These are phyloP conservation scores for Cyclotella atomus DNA, from an alignment of 108 stramenopile species.

Conservation along the genomic window DNA sequence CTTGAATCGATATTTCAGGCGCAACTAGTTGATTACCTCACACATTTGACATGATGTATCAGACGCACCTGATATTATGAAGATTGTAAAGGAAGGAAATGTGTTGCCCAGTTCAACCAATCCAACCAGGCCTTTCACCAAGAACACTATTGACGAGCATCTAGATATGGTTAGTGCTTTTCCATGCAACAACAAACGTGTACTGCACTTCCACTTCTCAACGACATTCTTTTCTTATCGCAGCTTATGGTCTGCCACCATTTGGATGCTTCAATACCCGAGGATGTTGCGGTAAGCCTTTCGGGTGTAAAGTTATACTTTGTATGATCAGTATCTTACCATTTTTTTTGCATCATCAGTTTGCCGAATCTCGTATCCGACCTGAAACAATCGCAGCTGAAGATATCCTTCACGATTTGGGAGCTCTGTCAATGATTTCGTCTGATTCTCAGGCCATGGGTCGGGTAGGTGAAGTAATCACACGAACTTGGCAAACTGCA, in stretches of 20 bases:
- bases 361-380: constrained; percentile 90
- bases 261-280: constrained; percentile 88
- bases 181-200: too few species aligned
- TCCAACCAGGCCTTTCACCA: constrained; percentile 96
- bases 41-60: too few species aligned
- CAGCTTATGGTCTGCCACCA: constrained; percentile 97
- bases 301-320: too few species aligned
- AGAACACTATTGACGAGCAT: constrained; percentile 98
- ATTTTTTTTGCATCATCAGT: too few species aligned
- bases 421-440: constrained; percentile 95
- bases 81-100: constrained; percentile 88
- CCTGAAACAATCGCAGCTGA: constrained; percentile 98
- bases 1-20: too few species aligned
- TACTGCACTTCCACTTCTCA: not conserved
- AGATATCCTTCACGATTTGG: constrained; percentile 97
- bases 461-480: constrained; percentile 97
- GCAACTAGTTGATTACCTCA: too few species aligned
- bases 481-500: constrained; percentile 98
- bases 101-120: constrained; percentile 97
- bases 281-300: constrained; percentile 85
- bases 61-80: constrained; percentile 98
- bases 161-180: constrained; percentile 86
- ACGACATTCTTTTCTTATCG: not conserved
- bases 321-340: too few species aligned
- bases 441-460: constrained; percentile 97